Percentiles rank a stretch among this genome's conserved stretches.
phyloP scores from a whole-genome alignment of 2,329 filamentous ascomycete genomes.

The Beauveria medogensis region DNA sequence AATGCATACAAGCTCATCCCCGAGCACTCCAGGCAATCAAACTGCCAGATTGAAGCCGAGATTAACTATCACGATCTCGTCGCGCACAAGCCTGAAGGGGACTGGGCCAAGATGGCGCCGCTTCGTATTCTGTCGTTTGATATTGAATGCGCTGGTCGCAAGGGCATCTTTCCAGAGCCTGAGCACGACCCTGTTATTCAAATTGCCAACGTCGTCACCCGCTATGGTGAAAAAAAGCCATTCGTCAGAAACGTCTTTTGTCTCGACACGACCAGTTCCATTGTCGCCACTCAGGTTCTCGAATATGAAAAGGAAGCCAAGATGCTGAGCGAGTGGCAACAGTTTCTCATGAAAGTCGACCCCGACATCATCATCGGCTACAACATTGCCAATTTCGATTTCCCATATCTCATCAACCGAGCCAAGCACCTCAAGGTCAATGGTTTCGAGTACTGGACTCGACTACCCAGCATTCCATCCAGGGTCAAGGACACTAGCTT shows the following conservation, averaged over 20 bases:
- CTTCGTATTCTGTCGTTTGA: slow-evolving; percentile 91
- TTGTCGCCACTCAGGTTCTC: slow-evolving; percentile 89
- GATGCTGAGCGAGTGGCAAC: slow-evolving; percentile 87
- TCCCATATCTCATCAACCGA: slow-evolving; percentile 86
- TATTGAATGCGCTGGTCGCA: slow-evolving; percentile 96
- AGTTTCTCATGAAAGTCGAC: slow-evolving; percentile 83
- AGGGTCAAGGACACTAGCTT: slow-evolving; percentile 74
- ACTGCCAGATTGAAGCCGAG: slow-evolving; percentile 90
- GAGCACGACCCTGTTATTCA: slow-evolving; percentile 92
- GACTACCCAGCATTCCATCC: slow-evolving; percentile 64
- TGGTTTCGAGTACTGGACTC: slow-evolving; percentile 81
- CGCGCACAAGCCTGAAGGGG: slow-evolving; percentile 78
- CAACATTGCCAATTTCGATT: slow-evolving; percentile 98
- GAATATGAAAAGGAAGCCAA: slow-evolving; percentile 74
- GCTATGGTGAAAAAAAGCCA: slow-evolving; percentile 90
- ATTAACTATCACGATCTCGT: slow-evolving; percentile 77
- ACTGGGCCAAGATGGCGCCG: slow-evolving; percentile 98
- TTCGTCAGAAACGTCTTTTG: slow-evolving; percentile 97
- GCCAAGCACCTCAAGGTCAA: slow-evolving; percentile 74
- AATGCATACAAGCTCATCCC: slow-evolving; percentile 65
- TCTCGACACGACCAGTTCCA: slow-evolving; percentile 81
- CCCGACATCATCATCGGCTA: slow-evolving; percentile 98
- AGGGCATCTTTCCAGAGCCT: slow-evolving; percentile 93
- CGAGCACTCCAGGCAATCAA: slow-evolving; percentile 65
- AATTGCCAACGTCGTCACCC: slow-evolving; percentile 91